phyloP scores from a whole-genome alignment of 176 grass and related monocot species.

The Carex scoparia region DNA sequence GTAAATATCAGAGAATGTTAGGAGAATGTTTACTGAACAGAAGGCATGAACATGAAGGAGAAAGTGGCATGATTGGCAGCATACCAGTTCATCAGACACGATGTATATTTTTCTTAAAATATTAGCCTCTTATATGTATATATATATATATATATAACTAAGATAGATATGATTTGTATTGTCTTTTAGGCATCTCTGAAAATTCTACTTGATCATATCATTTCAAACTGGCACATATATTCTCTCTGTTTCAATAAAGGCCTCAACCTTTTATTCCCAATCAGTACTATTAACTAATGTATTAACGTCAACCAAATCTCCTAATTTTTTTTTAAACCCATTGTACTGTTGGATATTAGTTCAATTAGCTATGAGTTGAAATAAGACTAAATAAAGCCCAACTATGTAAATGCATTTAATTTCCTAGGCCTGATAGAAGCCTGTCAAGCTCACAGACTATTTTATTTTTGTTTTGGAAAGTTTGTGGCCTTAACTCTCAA shows the following conservation, averaged over 20 bases:
- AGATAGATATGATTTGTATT: neutral
- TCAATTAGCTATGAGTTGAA: neutral
- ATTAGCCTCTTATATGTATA: neutral
- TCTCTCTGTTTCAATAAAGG: neutral
- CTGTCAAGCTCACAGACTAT: no score
- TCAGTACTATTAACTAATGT: neutral
- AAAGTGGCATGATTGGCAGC: slow-evolving; percentile 5
- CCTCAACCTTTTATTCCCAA: neutral
- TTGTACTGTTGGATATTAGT: neutral
- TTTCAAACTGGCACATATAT: neutral
- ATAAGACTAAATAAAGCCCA: neutral
- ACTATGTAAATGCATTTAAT: neutral
- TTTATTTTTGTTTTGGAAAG: neutral
- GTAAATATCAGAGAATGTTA: slow-evolving; percentile 18
- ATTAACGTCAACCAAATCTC: neutral
- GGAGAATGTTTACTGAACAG: neutral
- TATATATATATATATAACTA: neutral
- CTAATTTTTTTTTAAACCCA: neutral
- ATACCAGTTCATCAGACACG: neutral
- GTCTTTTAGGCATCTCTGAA: neutral
- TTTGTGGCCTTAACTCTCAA: neutral
- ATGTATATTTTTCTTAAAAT: neutral
- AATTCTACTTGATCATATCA: neutral
- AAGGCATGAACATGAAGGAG: neutral
- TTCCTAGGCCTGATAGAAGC: no score